These are phyloP conservation scores for Glycine soja DNA, from an alignment of 306 rosid species.

Conservation along the genomic window DNA sequence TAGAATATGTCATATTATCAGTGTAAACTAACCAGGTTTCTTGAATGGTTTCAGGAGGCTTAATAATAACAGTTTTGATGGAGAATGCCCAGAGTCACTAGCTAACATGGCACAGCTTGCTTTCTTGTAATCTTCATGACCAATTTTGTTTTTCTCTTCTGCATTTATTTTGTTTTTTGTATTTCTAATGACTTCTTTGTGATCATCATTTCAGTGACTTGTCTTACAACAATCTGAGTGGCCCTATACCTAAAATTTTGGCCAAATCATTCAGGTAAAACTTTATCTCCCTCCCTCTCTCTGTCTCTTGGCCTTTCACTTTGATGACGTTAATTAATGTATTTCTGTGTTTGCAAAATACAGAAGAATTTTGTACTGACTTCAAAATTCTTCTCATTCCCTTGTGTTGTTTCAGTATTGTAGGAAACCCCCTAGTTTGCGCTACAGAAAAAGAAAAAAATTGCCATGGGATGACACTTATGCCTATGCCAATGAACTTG, in stretches of 20 bases:
- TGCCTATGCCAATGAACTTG: constrained; percentile 93
- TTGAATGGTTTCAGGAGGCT: constrained; percentile 76
- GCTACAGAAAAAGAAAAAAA: constrained; percentile 67
- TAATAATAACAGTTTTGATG: constrained; percentile 83
- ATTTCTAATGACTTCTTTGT: constrained; percentile 29
- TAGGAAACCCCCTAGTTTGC: constrained; percentile 86
- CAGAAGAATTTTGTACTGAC: constrained; percentile 13
- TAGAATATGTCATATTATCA: neutral
- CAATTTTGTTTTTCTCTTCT: neutral
- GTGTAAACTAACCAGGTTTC: neutral
- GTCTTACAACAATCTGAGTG: constrained; percentile 87
- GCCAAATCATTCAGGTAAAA: constrained; percentile 90
- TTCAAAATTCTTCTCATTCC: neutral
- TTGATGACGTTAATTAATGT: neutral
- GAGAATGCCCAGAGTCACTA: constrained; percentile 71
- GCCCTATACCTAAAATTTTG: constrained; percentile 77
- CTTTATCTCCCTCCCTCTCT: too few species aligned
- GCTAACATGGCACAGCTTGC: constrained; percentile 88
- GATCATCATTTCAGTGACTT: constrained; percentile 69
- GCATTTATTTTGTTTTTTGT: constrained; percentile 5
- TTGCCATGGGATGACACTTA: constrained; percentile 72
- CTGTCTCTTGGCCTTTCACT: too few species aligned
- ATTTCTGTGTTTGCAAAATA: neutral
- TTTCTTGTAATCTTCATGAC: constrained; percentile 72
- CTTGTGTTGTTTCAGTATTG: constrained; percentile 60